Conservation (phyloP, 78 protist species). For the Dictyostelium capitatum region DNA sequence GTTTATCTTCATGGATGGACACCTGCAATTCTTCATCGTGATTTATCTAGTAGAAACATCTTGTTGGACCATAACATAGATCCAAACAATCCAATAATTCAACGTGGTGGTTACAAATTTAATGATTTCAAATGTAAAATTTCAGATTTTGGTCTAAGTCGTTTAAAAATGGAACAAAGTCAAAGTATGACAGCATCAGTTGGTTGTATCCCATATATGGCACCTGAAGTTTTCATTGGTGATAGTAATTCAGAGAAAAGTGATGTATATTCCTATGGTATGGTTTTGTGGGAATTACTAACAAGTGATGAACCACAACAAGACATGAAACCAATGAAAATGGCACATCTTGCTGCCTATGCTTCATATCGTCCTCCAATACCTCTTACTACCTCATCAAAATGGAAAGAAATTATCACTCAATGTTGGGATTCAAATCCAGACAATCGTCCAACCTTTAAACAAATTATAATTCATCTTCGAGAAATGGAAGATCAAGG, state of each 20-base stretch:
- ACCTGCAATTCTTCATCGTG: constrained; percentile 85
- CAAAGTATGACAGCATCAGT: constrained; percentile 38
- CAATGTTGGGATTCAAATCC: constrained; percentile 79
- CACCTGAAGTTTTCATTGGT: constrained; percentile 84
- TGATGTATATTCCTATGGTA: constrained; percentile 77
- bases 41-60: constrained; percentile 83
- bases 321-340: constrained; percentile 68
- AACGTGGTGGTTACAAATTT: constrained; percentile 10
- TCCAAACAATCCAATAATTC: not conserved
- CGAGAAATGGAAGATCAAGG: constrained; percentile 65
- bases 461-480: constrained; percentile 56
- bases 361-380: constrained; percentile 70
- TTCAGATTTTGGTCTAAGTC: constrained; percentile 83
- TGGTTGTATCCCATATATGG: constrained; percentile 82
- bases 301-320: constrained; percentile 84
- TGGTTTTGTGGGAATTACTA: constrained; percentile 70
- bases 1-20: constrained; percentile 81
- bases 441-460: constrained; percentile 69
- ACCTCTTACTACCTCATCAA: constrained; percentile 44
- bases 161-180: constrained; percentile 71
- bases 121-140: constrained; percentile 72
- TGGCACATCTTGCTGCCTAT: constrained; percentile 73
- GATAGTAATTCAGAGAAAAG: constrained; percentile 78
- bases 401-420: constrained; percentile 65
- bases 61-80: constrained; percentile 59